These are phyloP conservation scores for Candolleomyces aberdarensis DNA, from an alignment of 768 basidiomycete genomes.

Conservation along the genomic window DNA sequence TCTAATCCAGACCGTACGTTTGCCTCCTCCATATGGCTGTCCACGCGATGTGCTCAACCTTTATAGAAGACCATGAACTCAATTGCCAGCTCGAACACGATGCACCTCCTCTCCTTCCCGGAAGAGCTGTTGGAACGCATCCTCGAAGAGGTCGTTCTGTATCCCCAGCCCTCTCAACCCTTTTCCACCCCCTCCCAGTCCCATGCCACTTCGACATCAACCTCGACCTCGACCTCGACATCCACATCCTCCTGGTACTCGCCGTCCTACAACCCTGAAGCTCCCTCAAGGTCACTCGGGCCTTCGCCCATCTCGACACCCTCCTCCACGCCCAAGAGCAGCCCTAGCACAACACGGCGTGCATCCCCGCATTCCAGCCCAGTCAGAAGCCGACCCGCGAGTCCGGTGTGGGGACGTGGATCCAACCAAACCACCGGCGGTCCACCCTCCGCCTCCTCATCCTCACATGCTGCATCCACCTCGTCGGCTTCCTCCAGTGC, in stretches of 20 bases:
- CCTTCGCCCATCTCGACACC: not conserved
- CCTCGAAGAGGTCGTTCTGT: constrained; percentile 23
- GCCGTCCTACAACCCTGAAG: not conserved
- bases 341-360: not conserved
- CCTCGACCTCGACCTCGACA: constrained; percentile 5
- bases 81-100: not conserved
- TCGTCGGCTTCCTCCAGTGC: too few species aligned
- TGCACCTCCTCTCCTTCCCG: constrained; percentile 15
- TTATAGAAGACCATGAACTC: not conserved
- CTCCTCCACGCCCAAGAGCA: constrained; percentile 1
- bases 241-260: not conserved
- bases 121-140: constrained; percentile 35
- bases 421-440: too few species aligned
- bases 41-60: too few species aligned
- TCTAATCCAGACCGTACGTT: too few species aligned
- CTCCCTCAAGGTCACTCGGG: constrained; percentile 19
- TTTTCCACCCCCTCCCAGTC: constrained; percentile 9
- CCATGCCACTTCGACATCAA: constrained; percentile 16
- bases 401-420: not conserved
- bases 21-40: too few species aligned
- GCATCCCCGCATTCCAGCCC: not conserved
- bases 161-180: constrained; percentile 10
- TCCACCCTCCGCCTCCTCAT: not conserved
- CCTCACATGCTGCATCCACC: not conserved
- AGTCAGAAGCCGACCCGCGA: constrained; percentile 2